Evolutionary conservation across 768 basidiomycete species (phyloP), one percentile per base, ranked within the genome.

Genomic region (Cystobasidium ongulense): DNA sequence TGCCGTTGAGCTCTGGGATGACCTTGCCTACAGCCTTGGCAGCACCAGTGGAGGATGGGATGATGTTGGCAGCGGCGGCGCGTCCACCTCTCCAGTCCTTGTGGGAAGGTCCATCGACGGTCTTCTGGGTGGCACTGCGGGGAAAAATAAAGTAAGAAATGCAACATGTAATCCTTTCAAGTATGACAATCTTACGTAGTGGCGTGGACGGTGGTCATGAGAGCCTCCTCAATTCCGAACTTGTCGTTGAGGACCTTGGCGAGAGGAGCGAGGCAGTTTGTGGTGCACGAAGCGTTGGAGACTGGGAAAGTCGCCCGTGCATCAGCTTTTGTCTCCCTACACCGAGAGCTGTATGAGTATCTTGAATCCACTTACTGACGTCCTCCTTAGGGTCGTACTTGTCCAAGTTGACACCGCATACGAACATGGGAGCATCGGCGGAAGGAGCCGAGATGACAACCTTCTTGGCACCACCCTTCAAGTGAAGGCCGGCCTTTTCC

Each of bases 401-500:
- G 75, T 96, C 92, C 76, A 96, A 87, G 85, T 99, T 98, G 83
- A 98, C 95, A 85, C 91, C 92, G 78, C 86, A 86, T 66, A 94
- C 92, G 82, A 87, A 93, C 92, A 94, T 94, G 78, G 92, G 92
- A 5, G 92, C 92, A 81, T 67, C 65, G 36, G 91, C 86, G n/a
- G 95, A 98, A 78, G 95, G 95, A 59, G 95, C 95, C 77, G 94
- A 95, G 87, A 99, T 98, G 84, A 99, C 86, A 81, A 99, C 95
- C 86, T 97, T 99, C 88, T 98, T 97, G 81, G 95, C 95, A 82
- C 95, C 95, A 79, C 95, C 95, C 84, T 94, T 92, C 84, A 99
- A 85, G 85, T 99, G 95, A 78, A 87, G 88, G 61, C 85, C 85
- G 70, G 95, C 95, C 85, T 93, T 94, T 18, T 96, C 93, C 77